Percentiles rank a stretch among this genome's conserved stretches.
phyloP scores from a whole-genome alignment of 1,284 basidiomycete species.

The Takashimella koratensis region DNA sequence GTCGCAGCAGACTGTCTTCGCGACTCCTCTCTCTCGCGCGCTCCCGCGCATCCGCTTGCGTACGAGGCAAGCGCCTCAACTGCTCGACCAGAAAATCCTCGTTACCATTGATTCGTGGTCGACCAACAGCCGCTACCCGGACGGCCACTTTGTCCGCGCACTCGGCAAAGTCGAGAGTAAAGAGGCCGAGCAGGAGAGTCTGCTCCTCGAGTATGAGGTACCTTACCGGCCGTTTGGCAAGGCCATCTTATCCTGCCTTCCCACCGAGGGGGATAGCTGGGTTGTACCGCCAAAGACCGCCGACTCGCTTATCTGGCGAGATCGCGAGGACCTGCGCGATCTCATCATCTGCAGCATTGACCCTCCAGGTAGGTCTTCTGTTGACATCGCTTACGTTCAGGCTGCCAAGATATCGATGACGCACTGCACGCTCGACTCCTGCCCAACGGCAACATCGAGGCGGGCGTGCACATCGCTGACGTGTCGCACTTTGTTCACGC shows the following conservation, averaged over 20 bases:
- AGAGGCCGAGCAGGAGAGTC: conserved; percentile 92
- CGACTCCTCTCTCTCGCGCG: conserved; percentile 85
- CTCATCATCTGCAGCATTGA: conserved; percentile 94
- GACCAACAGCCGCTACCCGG: conserved; percentile 80
- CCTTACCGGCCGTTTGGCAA: conserved; percentile 95
- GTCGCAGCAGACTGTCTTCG: conserved; percentile 88
- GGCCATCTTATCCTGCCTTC: conserved; percentile 88
- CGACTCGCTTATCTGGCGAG: conserved; percentile 65
- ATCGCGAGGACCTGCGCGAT: conserved; percentile 82
- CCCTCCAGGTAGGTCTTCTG: conserved; percentile 66
- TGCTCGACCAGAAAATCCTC: conserved; percentile 91
- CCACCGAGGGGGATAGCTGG: conserved; percentile 86
- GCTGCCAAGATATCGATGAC: conserved; percentile 98
- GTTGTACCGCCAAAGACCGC: conserved; percentile 76
- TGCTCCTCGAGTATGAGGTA: conserved; percentile 93
- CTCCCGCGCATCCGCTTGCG: conserved; percentile 91
- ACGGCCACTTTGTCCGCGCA: conserved; percentile 94
- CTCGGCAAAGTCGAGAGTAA: conserved; percentile 89
- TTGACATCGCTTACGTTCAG: conserved; percentile 47
- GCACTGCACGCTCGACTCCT: conserved; percentile 88
- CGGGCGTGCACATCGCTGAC: conserved; percentile 98
- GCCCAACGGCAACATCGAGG: conserved; percentile 93
- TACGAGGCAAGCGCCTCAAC: conserved; percentile 84
- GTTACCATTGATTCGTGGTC: conserved; percentile 95
- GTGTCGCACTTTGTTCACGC: conserved; percentile 94